A percentile compares a stretch with the other conserved stretches of the same genome.
phyloP scores from a whole-genome alignment of 2,329 filamentous ascomycete genomes.

The Diaporthe amygdali region DNA sequence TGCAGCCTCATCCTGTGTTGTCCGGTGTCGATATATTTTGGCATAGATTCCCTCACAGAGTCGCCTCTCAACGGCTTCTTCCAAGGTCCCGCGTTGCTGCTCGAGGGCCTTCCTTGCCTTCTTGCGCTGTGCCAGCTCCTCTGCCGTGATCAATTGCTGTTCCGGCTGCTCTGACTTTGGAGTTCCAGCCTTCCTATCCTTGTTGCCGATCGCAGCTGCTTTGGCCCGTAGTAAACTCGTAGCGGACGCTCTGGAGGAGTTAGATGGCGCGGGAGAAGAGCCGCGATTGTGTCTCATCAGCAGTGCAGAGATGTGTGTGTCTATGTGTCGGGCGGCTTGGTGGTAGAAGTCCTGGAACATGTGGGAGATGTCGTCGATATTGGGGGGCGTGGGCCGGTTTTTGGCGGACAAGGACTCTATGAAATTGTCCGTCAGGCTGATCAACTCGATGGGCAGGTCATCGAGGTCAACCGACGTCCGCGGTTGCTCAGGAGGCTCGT shows the following conservation, averaged over 20 bases:
- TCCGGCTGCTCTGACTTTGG: constrained; percentile 49
- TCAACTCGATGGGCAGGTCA: constrained; percentile 91
- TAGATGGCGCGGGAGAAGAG: constrained; percentile 58
- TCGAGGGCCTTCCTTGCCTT: constrained; percentile 80
- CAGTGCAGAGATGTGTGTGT: constrained; percentile 83
- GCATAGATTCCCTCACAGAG: constrained; percentile 86
- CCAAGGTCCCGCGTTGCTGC: constrained; percentile 75
- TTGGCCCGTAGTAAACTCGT: constrained; percentile 62
- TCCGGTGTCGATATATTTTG: constrained; percentile 89
- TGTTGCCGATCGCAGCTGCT: constrained; percentile 58
- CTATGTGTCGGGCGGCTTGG: constrained; percentile 79
- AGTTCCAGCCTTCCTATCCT: constrained; percentile 51
- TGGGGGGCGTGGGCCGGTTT: constrained; percentile 83
- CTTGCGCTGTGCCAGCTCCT: constrained; percentile 82
- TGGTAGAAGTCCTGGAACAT: constrained; percentile 95
- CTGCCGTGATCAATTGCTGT: constrained; percentile 89
- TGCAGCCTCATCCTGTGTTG: constrained; percentile 90
- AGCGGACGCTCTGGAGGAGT: constrained; percentile 61
- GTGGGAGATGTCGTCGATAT: constrained; percentile 80
- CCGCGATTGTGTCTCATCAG: constrained; percentile 77
- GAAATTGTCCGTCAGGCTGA: constrained; percentile 91
- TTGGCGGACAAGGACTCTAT: constrained; percentile 88
- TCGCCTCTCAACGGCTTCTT: constrained; percentile 89
- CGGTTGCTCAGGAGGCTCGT: constrained; percentile 52
- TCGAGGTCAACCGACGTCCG: constrained; percentile 75